These are phyloP conservation scores for Talaromyces wortmannii DNA, from an alignment of 495 filamentous ascomycete species.

Conservation along the genomic window DNA sequence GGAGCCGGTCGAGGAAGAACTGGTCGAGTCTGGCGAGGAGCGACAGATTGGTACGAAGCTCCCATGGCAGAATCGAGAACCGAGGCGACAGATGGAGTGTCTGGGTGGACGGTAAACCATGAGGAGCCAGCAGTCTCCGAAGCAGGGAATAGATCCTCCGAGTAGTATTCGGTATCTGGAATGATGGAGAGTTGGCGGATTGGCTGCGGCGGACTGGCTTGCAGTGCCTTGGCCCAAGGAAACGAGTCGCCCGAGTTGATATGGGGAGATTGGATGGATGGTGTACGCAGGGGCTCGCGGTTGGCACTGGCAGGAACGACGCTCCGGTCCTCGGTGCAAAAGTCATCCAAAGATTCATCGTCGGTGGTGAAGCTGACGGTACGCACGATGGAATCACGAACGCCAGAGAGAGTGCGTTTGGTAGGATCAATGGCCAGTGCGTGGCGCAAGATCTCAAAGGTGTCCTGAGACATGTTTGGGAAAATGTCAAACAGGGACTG, in stretches of 20 bases:
- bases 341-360: conserved; percentile 85
- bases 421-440: conserved; percentile 84
- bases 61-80: conserved; percentile 70
- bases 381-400: conserved; percentile 68
- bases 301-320: conserved; percentile 73
- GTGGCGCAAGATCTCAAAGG: conserved; percentile 83
- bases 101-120: conserved; percentile 63
- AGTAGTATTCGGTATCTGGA: conserved; percentile 67
- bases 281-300: conserved; percentile 91
- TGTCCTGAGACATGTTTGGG: conserved; percentile 96
- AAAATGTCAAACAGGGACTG: conserved; percentile 98
- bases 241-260: conserved; percentile 75
- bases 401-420: conserved; percentile 73
- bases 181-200: conserved; percentile 84
- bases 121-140: conserved; percentile 65
- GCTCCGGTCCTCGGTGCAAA: conserved; percentile 76
- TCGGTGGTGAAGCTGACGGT: conserved; percentile 91
- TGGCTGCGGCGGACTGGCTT: conserved; percentile 65
- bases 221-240: conserved; percentile 90
- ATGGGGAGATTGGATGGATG: conserved; percentile 85
- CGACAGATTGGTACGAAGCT: conserved; percentile 58
- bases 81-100: conserved; percentile 73
- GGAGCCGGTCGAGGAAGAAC: conserved; percentile 26
- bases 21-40: conserved; percentile 36
- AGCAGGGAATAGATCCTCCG: conserved; percentile 82